phyloP scores from a whole-genome alignment of 2,329 filamentous ascomycete genomes.

The Exophiala viscosa region DNA sequence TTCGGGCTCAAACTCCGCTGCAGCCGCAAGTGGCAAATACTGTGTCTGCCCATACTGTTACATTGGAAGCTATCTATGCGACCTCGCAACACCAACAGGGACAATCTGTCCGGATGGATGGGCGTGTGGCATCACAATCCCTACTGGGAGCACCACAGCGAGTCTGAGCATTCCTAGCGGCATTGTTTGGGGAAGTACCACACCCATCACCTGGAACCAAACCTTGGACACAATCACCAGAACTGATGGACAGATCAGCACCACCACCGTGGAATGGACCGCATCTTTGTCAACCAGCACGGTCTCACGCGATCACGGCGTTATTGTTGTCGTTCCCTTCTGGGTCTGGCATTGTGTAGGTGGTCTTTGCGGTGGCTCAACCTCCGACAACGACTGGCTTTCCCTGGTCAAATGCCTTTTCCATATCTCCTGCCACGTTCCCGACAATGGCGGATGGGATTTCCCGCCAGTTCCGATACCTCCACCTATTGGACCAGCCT shows the following conservation, averaged over 20 bases:
- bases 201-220: not conserved
- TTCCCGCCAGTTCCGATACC: slow-evolving; percentile 3
- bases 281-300: not conserved
- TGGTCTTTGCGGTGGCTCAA: slow-evolving; percentile 1
- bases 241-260: not conserved
- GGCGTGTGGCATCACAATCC: slow-evolving; percentile 5
- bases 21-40: not conserved
- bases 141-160: not conserved
- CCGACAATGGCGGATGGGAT: not conserved
- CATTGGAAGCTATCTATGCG: slow-evolving; percentile 1
- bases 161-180: not conserved
- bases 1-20: not conserved
- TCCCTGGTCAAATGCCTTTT: slow-evolving; percentile 2
- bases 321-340: slow-evolving; percentile 3
- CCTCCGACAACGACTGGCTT: not conserved
- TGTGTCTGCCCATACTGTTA: slow-evolving; percentile 1
- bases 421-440: not conserved
- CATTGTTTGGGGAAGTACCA: not conserved
- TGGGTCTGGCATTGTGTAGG: slow-evolving; percentile 8
- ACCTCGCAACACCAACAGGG: not conserved
- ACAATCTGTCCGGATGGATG: slow-evolving; percentile 7
- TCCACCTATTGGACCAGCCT: not conserved
- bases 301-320: not conserved
- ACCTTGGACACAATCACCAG: not conserved
- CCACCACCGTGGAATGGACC: not conserved